Evolutionary conservation across 73 alveolate genomes (phyloP).

Genomic region (Tetrahymena thermophila): DNA sequence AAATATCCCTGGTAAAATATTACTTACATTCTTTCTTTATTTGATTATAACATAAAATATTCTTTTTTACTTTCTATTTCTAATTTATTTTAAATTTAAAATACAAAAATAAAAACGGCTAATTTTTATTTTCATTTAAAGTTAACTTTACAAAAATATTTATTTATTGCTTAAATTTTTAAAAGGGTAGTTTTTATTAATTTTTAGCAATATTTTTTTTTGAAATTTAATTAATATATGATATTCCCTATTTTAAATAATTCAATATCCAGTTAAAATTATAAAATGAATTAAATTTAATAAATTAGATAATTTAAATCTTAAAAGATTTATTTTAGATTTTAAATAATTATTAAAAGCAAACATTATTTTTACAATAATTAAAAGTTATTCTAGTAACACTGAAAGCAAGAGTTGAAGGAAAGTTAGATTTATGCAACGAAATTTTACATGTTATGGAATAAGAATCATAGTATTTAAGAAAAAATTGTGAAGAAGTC

Average conservation of each 20-base stretch:
- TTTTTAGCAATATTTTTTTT: background rate
- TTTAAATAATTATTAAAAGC: too few relatives aligned
- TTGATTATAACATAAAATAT: background rate
- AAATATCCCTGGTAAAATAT: background rate
- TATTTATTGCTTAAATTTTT: too few relatives aligned
- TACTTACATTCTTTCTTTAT: background rate
- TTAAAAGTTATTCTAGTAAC: background rate
- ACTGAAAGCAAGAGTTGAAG: background rate
- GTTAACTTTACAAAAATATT: background rate
- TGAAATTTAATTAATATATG: too few relatives aligned
- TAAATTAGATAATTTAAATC: too few relatives aligned
- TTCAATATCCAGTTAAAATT: too few relatives aligned
- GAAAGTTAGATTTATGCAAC: background rate
- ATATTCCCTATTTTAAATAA: too few relatives aligned
- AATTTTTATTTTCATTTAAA: background rate
- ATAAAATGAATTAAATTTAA: too few relatives aligned
- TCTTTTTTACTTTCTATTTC: background rate
- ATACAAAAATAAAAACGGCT: background rate
- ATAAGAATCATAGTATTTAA: background rate
- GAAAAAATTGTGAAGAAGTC: background rate
- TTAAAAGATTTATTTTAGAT: too few relatives aligned
- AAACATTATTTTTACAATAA: too few relatives aligned
- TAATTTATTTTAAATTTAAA: background rate
- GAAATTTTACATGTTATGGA: background rate
- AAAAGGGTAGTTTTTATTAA: too few relatives aligned